Evolutionary conservation across 176 grass and related monocot species (phyloP).

Genomic region (Poa pratensis): DNA sequence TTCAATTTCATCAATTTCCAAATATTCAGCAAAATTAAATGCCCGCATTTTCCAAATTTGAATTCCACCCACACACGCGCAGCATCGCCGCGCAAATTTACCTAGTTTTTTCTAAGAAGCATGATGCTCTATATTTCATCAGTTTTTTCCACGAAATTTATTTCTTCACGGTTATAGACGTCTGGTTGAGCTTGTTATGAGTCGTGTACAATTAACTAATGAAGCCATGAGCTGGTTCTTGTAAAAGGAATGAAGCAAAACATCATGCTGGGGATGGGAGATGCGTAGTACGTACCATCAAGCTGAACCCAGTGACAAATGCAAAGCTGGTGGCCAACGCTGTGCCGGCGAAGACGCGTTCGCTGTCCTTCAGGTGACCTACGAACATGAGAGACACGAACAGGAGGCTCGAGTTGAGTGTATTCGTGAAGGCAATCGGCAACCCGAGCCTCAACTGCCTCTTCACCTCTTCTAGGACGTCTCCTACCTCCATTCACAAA

Average conservation of each 20-base stretch:
- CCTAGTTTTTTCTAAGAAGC: too few species aligned
- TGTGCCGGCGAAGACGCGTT: slow-evolving; percentile 43
- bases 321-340: slow-evolving; percentile 50
- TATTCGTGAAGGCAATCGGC: slow-evolving; percentile 37
- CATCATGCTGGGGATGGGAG: not conserved
- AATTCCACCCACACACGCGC: too few species aligned
- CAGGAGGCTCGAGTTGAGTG: slow-evolving; percentile 38
- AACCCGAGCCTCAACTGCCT: slow-evolving; percentile 44
- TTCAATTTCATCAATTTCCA: too few species aligned
- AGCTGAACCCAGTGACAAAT: slow-evolving; percentile 53
- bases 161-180: too few species aligned
- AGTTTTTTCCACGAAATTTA: too few species aligned
- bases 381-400: slow-evolving; percentile 55
- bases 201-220: too few species aligned
- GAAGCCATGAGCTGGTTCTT: not conserved
- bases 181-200: too few species aligned
- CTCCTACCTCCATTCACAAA: slow-evolving; percentile 2
- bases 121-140: too few species aligned
- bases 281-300: slow-evolving; percentile 43
- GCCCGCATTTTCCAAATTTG: too few species aligned
- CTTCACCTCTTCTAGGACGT: slow-evolving; percentile 31
- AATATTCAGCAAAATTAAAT: too few species aligned
- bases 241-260: not conserved
- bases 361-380: slow-evolving; percentile 47
- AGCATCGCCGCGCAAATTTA: too few species aligned